Conservation (phyloP, 768 basidiomycete species). For the Fibroporia radiculosa region DNA sequence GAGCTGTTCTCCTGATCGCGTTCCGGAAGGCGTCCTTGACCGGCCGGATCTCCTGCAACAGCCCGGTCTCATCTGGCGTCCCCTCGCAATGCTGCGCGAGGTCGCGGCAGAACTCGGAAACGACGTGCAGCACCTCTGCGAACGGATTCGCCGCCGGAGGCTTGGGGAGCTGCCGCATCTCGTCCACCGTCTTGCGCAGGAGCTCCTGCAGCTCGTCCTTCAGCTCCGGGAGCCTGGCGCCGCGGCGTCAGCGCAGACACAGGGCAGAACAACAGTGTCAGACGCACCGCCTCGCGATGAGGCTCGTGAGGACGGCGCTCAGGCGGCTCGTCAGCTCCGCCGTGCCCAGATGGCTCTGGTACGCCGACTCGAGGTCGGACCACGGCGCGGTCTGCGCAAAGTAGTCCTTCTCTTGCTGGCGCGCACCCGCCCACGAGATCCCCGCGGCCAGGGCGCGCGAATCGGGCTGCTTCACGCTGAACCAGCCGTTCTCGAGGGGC, state of each 20-base stretch:
- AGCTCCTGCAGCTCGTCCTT: conserved; percentile 46
- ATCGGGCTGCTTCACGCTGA: conserved; percentile 35
- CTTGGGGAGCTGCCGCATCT: conserved; percentile 32
- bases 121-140: conserved; percentile 43
- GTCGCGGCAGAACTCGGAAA: conserved; percentile 40
- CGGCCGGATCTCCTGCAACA: conserved; percentile 49
- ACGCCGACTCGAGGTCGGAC: conserved; percentile 42
- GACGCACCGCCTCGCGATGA: conserved; percentile 52
- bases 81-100: conserved; percentile 43
- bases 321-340: conserved; percentile 46
- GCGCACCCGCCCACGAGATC: conserved; percentile 54
- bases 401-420: conserved; percentile 46
- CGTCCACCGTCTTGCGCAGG: conserved; percentile 31
- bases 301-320: conserved; percentile 51
- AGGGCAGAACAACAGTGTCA: not conserved
- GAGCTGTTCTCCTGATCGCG: conserved; percentile 45
- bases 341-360: conserved; percentile 50
- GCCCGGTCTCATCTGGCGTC: conserved; percentile 39
- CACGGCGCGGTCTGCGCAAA: conserved; percentile 48
- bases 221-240: conserved; percentile 50
- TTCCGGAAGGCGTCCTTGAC: conserved; percentile 38
- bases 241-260: not conserved
- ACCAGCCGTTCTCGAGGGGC: conserved; percentile 49
- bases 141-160: conserved; percentile 49
- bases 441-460: conserved; percentile 42